phyloP scores from a whole-genome alignment of 1,284 basidiomycete genomes.

The Anthracocystis setariae region DNA sequence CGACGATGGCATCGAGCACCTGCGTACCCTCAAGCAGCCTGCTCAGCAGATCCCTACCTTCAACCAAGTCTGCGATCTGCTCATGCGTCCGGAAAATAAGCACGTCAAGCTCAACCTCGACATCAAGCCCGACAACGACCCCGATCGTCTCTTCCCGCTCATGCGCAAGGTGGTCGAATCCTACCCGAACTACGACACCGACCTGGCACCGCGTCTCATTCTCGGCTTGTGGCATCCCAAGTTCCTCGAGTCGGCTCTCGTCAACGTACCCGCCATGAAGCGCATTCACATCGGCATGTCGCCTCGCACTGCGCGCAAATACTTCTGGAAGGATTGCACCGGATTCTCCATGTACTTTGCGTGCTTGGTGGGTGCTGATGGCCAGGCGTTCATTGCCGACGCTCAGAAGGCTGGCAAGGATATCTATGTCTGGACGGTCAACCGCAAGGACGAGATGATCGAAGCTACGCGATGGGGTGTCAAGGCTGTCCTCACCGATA shows the following conservation, averaged over 20 bases:
- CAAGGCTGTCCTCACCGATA: slow-evolving; percentile 87
- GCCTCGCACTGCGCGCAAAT: slow-evolving; percentile 76
- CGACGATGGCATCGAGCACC: slow-evolving; percentile 77
- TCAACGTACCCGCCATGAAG: slow-evolving; percentile 81
- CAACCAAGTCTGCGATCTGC: slow-evolving; percentile 59
- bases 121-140: slow-evolving; percentile 92
- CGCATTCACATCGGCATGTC: slow-evolving; percentile 85
- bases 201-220: slow-evolving; percentile 87
- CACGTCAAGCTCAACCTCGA: slow-evolving; percentile 73
- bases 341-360: slow-evolving; percentile 88
- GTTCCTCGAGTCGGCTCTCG: slow-evolving; percentile 82
- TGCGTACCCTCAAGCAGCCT: slow-evolving; percentile 83
- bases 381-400: slow-evolving; percentile 78
- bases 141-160: slow-evolving; percentile 83
- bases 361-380: slow-evolving; percentile 78
- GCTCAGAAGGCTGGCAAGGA: slow-evolving; percentile 84
- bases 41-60: slow-evolving; percentile 69
- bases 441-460: slow-evolving; percentile 89
- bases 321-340: slow-evolving; percentile 90
- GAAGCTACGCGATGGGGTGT: slow-evolving; percentile 93
- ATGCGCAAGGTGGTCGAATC: slow-evolving; percentile 80
- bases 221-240: slow-evolving; percentile 84
- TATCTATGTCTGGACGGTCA: slow-evolving; percentile 95
- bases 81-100: slow-evolving; percentile 62
- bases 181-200: slow-evolving; percentile 80